phyloP scores from a whole-genome alignment of 2,329 filamentous ascomycete species.

The Ilyonectria robusta region DNA sequence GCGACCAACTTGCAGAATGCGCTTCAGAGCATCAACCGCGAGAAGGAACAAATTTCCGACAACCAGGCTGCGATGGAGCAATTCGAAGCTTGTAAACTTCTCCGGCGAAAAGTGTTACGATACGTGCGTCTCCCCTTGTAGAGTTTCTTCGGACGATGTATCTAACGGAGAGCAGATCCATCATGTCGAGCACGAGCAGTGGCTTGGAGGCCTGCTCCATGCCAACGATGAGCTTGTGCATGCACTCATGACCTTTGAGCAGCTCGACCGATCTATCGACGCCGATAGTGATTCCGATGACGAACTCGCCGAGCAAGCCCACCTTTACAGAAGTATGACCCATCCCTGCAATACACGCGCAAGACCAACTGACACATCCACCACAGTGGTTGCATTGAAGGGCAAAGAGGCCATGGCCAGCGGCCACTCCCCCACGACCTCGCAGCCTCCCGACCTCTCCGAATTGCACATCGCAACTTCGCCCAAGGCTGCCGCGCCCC shows the following conservation, averaged over 20 bases:
- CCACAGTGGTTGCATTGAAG: slow-evolving; percentile 67
- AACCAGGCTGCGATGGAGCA: slow-evolving; percentile 81
- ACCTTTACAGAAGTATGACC: slow-evolving; percentile 71
- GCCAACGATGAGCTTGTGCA: slow-evolving; percentile 97
- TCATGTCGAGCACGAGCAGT: slow-evolving; percentile 90
- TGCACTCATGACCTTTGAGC: slow-evolving; percentile 93
- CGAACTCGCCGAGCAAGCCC: slow-evolving; percentile 76
- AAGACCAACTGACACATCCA: slow-evolving; percentile 23
- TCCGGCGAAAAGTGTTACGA: slow-evolving; percentile 86
- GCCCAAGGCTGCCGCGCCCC: slow-evolving; percentile 61
- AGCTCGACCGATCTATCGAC: slow-evolving; percentile 89
- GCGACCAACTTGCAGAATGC: slow-evolving; percentile 92
- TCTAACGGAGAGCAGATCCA: slow-evolving; percentile 74
- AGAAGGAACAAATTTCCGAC: slow-evolving; percentile 88
- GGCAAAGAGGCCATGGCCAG: slow-evolving; percentile 63
- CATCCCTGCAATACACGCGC: slow-evolving; percentile 32
- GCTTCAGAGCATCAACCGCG: slow-evolving; percentile 91
- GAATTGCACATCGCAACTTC: slow-evolving; percentile 60
- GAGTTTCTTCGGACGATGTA: neutral
- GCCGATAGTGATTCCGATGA: slow-evolving; percentile 80
- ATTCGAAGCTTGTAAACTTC: slow-evolving; percentile 89
- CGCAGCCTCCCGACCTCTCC: slow-evolving; percentile 60
- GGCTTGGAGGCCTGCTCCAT: slow-evolving; percentile 89
- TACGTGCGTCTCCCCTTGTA: slow-evolving; percentile 69
- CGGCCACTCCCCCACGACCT: slow-evolving; percentile 55